These are phyloP conservation scores for Pichia norvegensis DNA, from an alignment of 1,139 yeast species.

Conservation along the genomic window DNA sequence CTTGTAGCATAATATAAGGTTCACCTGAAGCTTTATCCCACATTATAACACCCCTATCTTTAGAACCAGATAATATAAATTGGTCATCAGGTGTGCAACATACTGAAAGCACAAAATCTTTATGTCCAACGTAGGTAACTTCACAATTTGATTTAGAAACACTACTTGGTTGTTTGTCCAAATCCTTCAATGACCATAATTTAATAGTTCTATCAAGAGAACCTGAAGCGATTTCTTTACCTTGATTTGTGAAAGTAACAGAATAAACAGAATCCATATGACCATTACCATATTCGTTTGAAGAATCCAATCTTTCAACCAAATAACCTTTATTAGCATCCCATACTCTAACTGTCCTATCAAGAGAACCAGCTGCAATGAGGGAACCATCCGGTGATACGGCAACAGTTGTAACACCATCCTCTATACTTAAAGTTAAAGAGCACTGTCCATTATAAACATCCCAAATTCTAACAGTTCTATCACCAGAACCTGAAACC, in stretches of 20 bases:
- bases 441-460: conserved; percentile 87
- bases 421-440: conserved; percentile 84
- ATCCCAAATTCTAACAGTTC: conserved; percentile 97
- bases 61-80: conserved; percentile 88
- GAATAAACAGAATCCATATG: conserved; percentile 96
- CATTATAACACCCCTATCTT: conserved; percentile 93
- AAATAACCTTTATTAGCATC: conserved; percentile 89
- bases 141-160: conserved; percentile 61
- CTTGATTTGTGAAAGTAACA: conserved; percentile 88
- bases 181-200: conserved; percentile 77
- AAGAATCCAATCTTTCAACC: conserved; percentile 89
- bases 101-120: conserved; percentile 89
- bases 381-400: conserved; percentile 91
- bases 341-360: conserved; percentile 95
- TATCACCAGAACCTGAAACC: conserved; percentile 94
- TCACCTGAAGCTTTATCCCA: conserved; percentile 95
- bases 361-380: conserved; percentile 95
- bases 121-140: conserved; percentile 91
- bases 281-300: conserved; percentile 80
- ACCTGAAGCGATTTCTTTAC: conserved; percentile 89
- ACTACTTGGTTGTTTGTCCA: conserved; percentile 36
- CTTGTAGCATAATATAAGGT: conserved; percentile 92
- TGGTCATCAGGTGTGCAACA: conserved; percentile 92
- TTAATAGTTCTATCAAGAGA: conserved; percentile 94
- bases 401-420: conserved; percentile 97